Evolutionary conservation across 345 rosid genomes (phyloP).

Genomic region (Citrus cavaleriei): DNA sequence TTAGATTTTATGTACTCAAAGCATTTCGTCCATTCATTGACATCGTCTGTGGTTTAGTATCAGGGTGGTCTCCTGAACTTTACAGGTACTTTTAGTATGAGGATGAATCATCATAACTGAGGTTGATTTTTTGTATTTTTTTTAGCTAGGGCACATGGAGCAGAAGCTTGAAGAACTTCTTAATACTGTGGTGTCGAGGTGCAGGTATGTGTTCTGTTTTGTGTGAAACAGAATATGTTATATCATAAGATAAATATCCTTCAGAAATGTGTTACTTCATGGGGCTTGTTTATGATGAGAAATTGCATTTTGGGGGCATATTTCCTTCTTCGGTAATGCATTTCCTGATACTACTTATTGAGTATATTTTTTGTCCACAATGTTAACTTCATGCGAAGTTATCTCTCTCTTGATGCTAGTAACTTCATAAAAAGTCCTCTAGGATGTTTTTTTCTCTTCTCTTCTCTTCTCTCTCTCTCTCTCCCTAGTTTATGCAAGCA

Average conservation of each 20-base stretch:
- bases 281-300: neutral
- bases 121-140: slow-evolving; percentile 4
- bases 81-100: neutral
- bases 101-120: neutral
- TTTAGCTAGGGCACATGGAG: slow-evolving; percentile 52
- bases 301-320: neutral
- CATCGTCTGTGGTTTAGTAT: neutral
- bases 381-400: neutral
- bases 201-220: slow-evolving; percentile 30
- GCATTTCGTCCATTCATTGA: neutral
- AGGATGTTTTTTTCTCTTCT: neutral
- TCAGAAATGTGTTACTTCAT: neutral
- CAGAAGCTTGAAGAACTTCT: slow-evolving; percentile 47
- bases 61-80: neutral
- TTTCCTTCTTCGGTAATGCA: neutral
- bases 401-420: neutral
- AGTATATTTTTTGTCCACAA: no score
- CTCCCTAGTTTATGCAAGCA: neutral
- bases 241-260: neutral
- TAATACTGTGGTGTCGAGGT: slow-evolving; percentile 34
- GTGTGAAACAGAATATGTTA: neutral
- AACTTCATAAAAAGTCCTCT: neutral
- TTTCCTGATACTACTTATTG: no score
- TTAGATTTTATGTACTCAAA: neutral
- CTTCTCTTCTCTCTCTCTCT: neutral